These are phyloP conservation scores for Calonectria hawksworthii DNA, from an alignment of 2,329 filamentous ascomycete genomes.

Conservation along the genomic window DNA sequence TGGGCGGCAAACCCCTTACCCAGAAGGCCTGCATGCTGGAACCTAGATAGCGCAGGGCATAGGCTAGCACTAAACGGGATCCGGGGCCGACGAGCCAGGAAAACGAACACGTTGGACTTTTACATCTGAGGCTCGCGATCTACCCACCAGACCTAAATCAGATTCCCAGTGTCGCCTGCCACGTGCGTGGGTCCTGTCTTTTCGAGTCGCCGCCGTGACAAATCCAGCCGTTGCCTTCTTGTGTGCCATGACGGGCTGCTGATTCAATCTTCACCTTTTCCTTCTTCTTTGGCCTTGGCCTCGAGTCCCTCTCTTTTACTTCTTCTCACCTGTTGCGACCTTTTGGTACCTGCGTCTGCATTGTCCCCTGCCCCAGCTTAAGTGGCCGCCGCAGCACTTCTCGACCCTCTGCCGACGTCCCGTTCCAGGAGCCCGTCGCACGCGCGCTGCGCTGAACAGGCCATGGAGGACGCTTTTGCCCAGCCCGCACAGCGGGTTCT, in stretches of 20 bases:
- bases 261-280: slow-evolving; percentile 35
- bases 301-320: slow-evolving; percentile 23
- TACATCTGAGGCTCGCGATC: slow-evolving; percentile 31
- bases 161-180: slow-evolving; percentile 38
- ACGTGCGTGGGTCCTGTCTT: slow-evolving; percentile 49
- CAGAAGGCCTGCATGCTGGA: slow-evolving; percentile 14
- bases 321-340: slow-evolving; percentile 22
- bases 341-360: slow-evolving; percentile 23
- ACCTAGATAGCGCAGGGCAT: slow-evolving; percentile 3
- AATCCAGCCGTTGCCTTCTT: slow-evolving; percentile 35
- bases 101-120: slow-evolving; percentile 51
- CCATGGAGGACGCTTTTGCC: slow-evolving; percentile 76
- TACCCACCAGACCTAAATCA: slow-evolving; percentile 17
- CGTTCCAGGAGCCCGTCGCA: slow-evolving; percentile 31
- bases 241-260: slow-evolving; percentile 46
- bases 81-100: slow-evolving; percentile 37
- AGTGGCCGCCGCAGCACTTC: background rate
- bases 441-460: slow-evolving; percentile 42
- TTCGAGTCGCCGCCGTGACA: slow-evolving; percentile 46
- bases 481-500: slow-evolving; percentile 71
- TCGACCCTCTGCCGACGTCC: slow-evolving; percentile 10
- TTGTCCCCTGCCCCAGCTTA: slow-evolving; percentile 14
- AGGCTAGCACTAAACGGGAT: slow-evolving; percentile 22
- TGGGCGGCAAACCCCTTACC: slow-evolving; percentile 22
- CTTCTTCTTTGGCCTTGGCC: slow-evolving; percentile 32